phyloP scores from a whole-genome alignment of 2,329 filamentous ascomycete species.

The Simplicillium aogashimaense region DNA sequence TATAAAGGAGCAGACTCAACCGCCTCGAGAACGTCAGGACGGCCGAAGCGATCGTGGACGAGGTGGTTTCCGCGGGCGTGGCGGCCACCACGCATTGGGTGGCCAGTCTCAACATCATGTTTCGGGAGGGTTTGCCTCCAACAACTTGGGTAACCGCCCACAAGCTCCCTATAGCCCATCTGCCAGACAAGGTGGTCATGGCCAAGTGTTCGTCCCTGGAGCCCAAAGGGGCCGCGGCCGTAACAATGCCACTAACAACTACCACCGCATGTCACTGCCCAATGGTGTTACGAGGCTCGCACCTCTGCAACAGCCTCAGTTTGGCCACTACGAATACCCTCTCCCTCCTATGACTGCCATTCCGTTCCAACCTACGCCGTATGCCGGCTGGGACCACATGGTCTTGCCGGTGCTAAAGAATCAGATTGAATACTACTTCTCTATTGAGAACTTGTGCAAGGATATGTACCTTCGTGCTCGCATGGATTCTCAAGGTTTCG shows the following conservation, averaged over 20 bases:
- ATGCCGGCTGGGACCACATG: slow-evolving; percentile 39
- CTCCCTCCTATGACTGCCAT: slow-evolving; percentile 27
- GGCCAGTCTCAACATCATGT: not conserved
- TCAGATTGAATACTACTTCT: slow-evolving; percentile 89
- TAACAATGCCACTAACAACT: slow-evolving; percentile 21
- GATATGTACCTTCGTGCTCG: slow-evolving; percentile 79
- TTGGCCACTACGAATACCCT: slow-evolving; percentile 26
- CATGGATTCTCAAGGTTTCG: slow-evolving; percentile 95
- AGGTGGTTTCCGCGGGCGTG: slow-evolving; percentile 35
- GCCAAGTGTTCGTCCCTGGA: slow-evolving; percentile 20
- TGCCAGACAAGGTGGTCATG: slow-evolving; percentile 28
- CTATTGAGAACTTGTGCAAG: slow-evolving; percentile 88
- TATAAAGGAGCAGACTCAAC: slow-evolving; percentile 16
- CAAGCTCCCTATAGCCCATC: slow-evolving; percentile 34
- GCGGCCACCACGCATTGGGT: slow-evolving; percentile 25
- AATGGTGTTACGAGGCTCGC: slow-evolving; percentile 24
- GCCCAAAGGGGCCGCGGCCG: slow-evolving; percentile 18
- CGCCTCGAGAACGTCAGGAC: slow-evolving; percentile 23
- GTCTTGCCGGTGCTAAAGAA: slow-evolving; percentile 30
- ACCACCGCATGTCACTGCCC: slow-evolving; percentile 29
- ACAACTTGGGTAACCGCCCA: slow-evolving; percentile 15
- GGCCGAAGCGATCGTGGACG: slow-evolving; percentile 29
- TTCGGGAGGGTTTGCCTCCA: not conserved
- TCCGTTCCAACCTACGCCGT: slow-evolving; percentile 26
- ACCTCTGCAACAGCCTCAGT: slow-evolving; percentile 25